Evolutionary conservation across 176 grass and related monocot genomes (phyloP).

Genomic region (Coix lacrymajobi): DNA sequence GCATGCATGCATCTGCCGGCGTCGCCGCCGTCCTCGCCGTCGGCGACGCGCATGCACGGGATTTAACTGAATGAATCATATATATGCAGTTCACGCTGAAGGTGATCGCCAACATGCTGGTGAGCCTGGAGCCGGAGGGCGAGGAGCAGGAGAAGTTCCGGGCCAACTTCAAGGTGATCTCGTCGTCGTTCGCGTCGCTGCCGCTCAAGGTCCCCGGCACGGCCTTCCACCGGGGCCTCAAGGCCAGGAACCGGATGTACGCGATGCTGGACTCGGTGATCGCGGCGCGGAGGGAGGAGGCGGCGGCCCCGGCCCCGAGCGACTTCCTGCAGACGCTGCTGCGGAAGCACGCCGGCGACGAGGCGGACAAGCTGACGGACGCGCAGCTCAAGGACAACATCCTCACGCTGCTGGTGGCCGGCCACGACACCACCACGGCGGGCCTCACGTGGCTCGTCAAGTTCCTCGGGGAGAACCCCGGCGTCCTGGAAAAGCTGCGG

Average conservation of each 20-base stretch:
- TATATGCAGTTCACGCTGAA: slow-evolving; percentile 55
- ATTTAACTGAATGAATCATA: too few relatives aligned
- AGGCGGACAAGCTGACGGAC: slow-evolving; percentile 48
- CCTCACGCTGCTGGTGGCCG: slow-evolving; percentile 61
- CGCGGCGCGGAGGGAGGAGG: slow-evolving; percentile 24
- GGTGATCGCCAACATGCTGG: slow-evolving; percentile 71
- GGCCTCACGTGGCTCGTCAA: slow-evolving; percentile 64
- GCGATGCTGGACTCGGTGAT: slow-evolving; percentile 65
- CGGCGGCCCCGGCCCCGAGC: neutral
- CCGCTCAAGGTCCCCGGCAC: slow-evolving; percentile 62
- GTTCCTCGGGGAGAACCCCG: slow-evolving; percentile 65
- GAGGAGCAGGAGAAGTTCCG: slow-evolving; percentile 57
- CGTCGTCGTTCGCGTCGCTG: slow-evolving; percentile 58
- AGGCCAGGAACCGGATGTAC: slow-evolving; percentile 61
- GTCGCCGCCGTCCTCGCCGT: too few relatives aligned
- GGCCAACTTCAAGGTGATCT: slow-evolving; percentile 70
- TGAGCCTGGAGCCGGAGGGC: slow-evolving; percentile 58
- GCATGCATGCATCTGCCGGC: neutral
- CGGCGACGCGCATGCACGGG: too few relatives aligned
- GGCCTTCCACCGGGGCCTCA: slow-evolving; percentile 52
- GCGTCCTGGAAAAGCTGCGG: slow-evolving; percentile 37
- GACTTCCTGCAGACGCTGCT: slow-evolving; percentile 66
- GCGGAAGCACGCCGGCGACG: slow-evolving; percentile 35
- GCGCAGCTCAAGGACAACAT: slow-evolving; percentile 79
- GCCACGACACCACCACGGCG: slow-evolving; percentile 64